Evolutionary conservation across 495 filamentous ascomycete genomes (phyloP).

Genomic region (Aspergillus diversus): DNA sequence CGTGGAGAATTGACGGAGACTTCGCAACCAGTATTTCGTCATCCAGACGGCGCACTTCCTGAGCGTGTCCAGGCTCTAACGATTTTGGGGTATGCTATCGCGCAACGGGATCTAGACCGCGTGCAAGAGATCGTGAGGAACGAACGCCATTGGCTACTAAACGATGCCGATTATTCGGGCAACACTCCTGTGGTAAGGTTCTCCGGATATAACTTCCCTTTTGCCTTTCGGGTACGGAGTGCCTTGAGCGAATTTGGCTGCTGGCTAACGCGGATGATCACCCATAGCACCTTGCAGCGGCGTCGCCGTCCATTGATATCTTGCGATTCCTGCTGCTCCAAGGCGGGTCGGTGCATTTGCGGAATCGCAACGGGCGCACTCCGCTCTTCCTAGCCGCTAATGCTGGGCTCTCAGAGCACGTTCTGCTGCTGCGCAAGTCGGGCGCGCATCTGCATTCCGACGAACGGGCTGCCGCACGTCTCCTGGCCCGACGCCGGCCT

Average conservation of each 20-base stretch:
- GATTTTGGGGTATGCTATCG: constrained; percentile 80
- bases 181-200: constrained; percentile 78
- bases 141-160: constrained; percentile 69
- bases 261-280: not conserved
- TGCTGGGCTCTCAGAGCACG: constrained; percentile 63
- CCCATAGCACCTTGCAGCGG: constrained; percentile 67
- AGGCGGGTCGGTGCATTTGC: constrained; percentile 84
- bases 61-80: constrained; percentile 60
- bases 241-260: not conserved
- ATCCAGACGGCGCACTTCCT: constrained; percentile 62
- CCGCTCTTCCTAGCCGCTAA: constrained; percentile 78
- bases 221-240: not conserved
- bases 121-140: constrained; percentile 68
- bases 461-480: constrained; percentile 56
- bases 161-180: constrained; percentile 81
- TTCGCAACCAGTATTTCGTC: constrained; percentile 67
- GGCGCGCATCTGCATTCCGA: constrained; percentile 73
- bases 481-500: constrained; percentile 49
- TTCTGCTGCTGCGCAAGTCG: constrained; percentile 65
- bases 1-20: constrained; percentile 85
- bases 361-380: constrained; percentile 80
- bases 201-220: not conserved
- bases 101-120: constrained; percentile 66
- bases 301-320: constrained; percentile 61
- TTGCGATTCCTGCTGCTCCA: constrained; percentile 71